Evolutionary conservation across 306 rosid species (phyloP), one percentile per base, ranked within the genome.

Genomic region (Clitoria ternatea): DNA sequence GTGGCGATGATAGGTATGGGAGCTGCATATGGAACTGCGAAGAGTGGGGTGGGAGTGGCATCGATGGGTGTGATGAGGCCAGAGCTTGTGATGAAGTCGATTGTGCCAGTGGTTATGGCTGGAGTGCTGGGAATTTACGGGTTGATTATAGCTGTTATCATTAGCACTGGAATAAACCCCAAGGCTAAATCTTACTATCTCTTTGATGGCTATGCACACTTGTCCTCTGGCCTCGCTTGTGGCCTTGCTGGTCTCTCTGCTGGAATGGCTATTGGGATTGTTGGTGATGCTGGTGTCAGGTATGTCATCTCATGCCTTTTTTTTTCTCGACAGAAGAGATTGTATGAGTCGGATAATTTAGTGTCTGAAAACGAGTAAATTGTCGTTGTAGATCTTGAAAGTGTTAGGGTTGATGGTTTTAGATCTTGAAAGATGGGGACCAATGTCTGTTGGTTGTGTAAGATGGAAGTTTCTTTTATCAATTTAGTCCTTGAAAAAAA

Each of bases 161-260:
- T 89, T 4, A 87, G 92, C 29, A 89, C 96, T 2, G 92, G 96
- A 22, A 87, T 89, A 1, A 86, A 89, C 74, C 96, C 96, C 0
- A 89, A 89, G 77, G 96, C 96, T 1, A 89, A 89, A 24, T 77
- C 96, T 48, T 89, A 89, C 53, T 85, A 89, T 32, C 78, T 87
- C 12, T 86, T 89, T 75, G 96, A 87, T 81, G 96, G 96, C 6
- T 87, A 90, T 19, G 96, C 96, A 0, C 96, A 90, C 63, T 75
- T 90, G 71, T 90, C 96, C 7, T 90, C 96, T 69, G 96, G 92
- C 8, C 96, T 90, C 61, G 79, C 92, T 33, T 87, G 92, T 77
- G 96, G 96, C 15, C 96, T 87, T 20, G 96, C 92, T 49, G 96
- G 92, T 6, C 92, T 89, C 32, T 85, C 92, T 6, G 92, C 96